These are phyloP conservation scores for Trichoderma asperellum DNA, from an alignment of 2,329 filamentous ascomycete species.

Conservation along the genomic window DNA sequence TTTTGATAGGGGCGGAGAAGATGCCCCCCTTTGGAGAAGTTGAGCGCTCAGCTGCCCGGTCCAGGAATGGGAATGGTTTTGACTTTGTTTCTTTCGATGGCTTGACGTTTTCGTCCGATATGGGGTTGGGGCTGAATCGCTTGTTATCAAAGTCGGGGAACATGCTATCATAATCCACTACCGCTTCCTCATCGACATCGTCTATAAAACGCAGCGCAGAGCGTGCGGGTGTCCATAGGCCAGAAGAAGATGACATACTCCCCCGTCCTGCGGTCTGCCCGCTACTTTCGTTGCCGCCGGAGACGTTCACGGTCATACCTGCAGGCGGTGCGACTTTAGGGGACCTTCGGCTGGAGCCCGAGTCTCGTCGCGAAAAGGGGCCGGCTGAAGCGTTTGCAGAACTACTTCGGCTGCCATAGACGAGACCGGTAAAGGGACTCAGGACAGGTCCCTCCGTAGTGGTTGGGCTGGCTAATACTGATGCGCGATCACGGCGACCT, in stretches of 20 bases:
- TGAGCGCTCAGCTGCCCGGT: neutral
- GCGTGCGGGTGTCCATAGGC: constrained; percentile 43
- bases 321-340: constrained; percentile 32
- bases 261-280: constrained; percentile 6
- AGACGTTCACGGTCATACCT: constrained; percentile 33
- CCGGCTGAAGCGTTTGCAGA: constrained; percentile 48
- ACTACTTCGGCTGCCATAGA: constrained; percentile 48
- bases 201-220: constrained; percentile 50
- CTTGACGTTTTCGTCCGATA: constrained; percentile 3
- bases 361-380: constrained; percentile 39
- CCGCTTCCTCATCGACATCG: constrained; percentile 49
- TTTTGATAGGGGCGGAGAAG: constrained; percentile 44
- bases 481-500: constrained; percentile 43
- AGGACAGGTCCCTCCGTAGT: constrained; percentile 35
- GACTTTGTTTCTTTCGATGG: neutral
- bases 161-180: constrained; percentile 55
- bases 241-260: constrained; percentile 35
- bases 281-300: constrained; percentile 10
- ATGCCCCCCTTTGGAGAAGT: constrained; percentile 36
- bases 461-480: constrained; percentile 34
- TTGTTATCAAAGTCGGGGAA: constrained; percentile 57
- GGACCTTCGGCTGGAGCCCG: constrained; percentile 36
- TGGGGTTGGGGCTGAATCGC: constrained; percentile 37
- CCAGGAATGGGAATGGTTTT: constrained; percentile 6
- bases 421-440: constrained; percentile 47